Evolutionary conservation across 768 basidiomycete species (phyloP).

Genomic region (Lepiota venenata): DNA sequence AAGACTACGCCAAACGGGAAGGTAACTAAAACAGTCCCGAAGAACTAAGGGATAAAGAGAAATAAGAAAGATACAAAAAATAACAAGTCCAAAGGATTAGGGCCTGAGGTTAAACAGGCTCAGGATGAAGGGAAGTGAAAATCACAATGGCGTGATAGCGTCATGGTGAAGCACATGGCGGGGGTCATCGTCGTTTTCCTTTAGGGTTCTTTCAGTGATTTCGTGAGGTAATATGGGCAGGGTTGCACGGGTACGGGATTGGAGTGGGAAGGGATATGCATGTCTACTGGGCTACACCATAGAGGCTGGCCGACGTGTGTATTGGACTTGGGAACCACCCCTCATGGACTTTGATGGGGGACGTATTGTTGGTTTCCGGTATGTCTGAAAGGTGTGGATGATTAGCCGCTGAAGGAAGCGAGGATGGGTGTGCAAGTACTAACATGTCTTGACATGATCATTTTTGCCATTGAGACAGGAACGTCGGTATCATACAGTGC

Average conservation of each 20-base stretch:
- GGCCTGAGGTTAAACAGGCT: no score
- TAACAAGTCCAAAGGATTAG: no score
- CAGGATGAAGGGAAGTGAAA: no score
- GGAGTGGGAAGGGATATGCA: constrained; percentile 2
- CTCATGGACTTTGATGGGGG: constrained; percentile 2
- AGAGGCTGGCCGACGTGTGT: constrained; percentile 5
- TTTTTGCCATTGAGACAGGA: constrained; percentile 35
- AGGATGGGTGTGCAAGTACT: constrained; percentile 9
- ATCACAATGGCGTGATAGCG: constrained; percentile 8
- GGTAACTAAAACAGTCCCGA: no score
- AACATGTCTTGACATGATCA: constrained; percentile 37
- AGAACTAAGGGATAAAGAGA: no score
- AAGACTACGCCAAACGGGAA: no score
- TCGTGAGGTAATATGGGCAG: background rate
- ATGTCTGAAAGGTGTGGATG: constrained; percentile 7
- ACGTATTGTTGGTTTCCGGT: constrained; percentile 7
- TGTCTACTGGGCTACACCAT: constrained; percentile 8
- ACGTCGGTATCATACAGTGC: constrained; percentile 29
- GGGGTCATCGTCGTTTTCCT: constrained; percentile 8
- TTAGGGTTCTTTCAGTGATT: constrained; percentile 6
- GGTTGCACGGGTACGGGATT: background rate
- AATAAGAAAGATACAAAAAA: no score
- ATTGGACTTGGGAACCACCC: constrained; percentile 9
- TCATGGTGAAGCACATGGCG: constrained; percentile 3
- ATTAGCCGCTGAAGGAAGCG: background rate